Percentiles rank a stretch among this genome's conserved stretches.
Conservation (phyloP, 73 alveolate species). For the Tetrahymena borealis region DNA sequence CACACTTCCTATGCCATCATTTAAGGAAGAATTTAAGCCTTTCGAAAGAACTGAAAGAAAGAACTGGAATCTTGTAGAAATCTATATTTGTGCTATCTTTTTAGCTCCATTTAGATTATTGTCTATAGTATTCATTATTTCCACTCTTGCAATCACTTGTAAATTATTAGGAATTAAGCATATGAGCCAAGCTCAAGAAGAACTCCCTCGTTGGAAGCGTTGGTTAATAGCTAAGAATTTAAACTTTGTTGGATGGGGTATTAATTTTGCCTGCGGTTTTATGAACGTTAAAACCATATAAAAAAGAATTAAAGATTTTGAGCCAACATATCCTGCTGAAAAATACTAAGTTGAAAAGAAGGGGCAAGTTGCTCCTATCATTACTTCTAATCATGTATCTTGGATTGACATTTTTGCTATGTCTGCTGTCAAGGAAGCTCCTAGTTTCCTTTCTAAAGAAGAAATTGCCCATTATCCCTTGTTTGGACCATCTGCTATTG, state of each 20-base stretch:
- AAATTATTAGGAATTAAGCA: background rate
- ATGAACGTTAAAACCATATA: background rate
- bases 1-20: background rate
- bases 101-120: slow-evolving; percentile 12
- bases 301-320: background rate
- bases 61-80: slow-evolving; percentile 6
- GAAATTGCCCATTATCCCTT: slow-evolving; percentile 49
- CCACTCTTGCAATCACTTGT: background rate
- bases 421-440: slow-evolving; percentile 30
- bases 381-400: slow-evolving; percentile 66
- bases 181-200: background rate
- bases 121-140: background rate
- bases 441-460: slow-evolving; percentile 62
- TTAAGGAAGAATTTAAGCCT: slow-evolving; percentile 6
- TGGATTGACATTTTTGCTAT: slow-evolving; percentile 58
- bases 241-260: background rate
- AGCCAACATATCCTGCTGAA: slow-evolving; percentile 6
- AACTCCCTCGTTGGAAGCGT: slow-evolving; percentile 2
- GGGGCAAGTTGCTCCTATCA: slow-evolving; percentile 5
- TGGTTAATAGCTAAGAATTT: background rate
- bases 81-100: slow-evolving; percentile 13
- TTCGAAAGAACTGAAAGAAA: slow-evolving; percentile 20
- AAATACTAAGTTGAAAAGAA: background rate
- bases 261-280: slow-evolving; percentile 1
- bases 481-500: slow-evolving; percentile 64